Evolutionary conservation across 2,329 filamentous ascomycete species (phyloP).

Genomic region (Elsinoe necatrix): DNA sequence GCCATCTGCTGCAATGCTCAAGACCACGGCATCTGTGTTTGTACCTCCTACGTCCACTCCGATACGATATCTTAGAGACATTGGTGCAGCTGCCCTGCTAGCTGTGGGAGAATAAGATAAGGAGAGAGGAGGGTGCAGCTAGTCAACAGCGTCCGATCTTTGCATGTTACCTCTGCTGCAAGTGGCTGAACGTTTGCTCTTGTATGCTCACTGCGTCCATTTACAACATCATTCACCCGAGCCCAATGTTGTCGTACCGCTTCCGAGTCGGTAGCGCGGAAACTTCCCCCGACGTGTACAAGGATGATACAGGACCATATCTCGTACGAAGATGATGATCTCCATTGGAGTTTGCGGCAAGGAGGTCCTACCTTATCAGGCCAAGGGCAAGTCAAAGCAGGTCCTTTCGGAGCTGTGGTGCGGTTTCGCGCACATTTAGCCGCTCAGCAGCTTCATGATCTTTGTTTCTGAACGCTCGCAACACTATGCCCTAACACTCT

Average conservation of each 20-base stretch:
- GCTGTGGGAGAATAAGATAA: neutral
- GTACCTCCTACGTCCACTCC: conserved; percentile 38
- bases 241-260: neutral
- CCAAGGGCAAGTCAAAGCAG: neutral
- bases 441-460: neutral
- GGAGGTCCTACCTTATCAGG: neutral
- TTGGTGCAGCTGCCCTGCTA: neutral
- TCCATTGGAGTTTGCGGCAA: neutral
- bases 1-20: conserved; percentile 17
- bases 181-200: neutral
- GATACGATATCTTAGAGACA: conserved; percentile 29
- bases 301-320: neutral
- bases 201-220: neutral
- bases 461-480: neutral
- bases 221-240: neutral
- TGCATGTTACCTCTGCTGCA: neutral
- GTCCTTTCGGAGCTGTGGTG: neutral
- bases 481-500: neutral
- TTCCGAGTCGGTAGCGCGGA: neutral
- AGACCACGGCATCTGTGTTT: conserved; percentile 30
- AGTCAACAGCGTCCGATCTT: neutral
- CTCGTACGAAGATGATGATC: neutral
- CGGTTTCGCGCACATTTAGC: neutral
- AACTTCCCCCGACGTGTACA: neutral
- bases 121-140: neutral